Conservation (phyloP, 2,329 filamentous ascomycete species). For the Aureobasidium sp. region DNA sequence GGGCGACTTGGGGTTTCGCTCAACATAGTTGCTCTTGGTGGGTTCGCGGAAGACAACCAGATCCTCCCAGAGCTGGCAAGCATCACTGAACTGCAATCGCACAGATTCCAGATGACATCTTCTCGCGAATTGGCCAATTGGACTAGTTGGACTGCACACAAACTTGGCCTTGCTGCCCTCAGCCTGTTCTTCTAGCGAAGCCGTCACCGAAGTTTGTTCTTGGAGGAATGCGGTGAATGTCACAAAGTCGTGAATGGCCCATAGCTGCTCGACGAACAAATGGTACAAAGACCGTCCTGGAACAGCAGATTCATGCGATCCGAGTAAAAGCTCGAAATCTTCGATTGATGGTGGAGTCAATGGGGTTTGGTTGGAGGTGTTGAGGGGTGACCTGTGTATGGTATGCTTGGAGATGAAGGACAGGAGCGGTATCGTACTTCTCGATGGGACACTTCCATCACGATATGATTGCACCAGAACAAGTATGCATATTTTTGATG, state of each 20-base stretch:
- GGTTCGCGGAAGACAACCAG: constrained; percentile 75
- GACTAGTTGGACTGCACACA: constrained; percentile 61
- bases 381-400: constrained; percentile 16
- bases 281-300: constrained; percentile 85
- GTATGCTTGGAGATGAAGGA: constrained; percentile 71
- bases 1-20: constrained; percentile 39
- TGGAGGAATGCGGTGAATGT: constrained; percentile 10
- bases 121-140: constrained; percentile 73
- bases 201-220: constrained; percentile 10
- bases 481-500: constrained; percentile 76
- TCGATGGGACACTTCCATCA: constrained; percentile 18
- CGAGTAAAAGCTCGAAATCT: constrained; percentile 21
- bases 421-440: constrained; percentile 56
- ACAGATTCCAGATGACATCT: constrained; percentile 71
- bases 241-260: constrained; percentile 52
- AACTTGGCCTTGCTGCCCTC: constrained; percentile 42
- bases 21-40: constrained; percentile 55
- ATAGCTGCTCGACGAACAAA: constrained; percentile 69
- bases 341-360: constrained; percentile 33
- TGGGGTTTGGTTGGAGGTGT: constrained; percentile 1
- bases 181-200: constrained; percentile 38
- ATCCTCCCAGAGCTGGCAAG: constrained; percentile 68
- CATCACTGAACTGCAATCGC: constrained; percentile 70
- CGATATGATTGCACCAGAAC: constrained; percentile 71
- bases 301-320: constrained; percentile 43